Conservation (phyloP, 805 yeast genomes). For the Candida boidinii region DNA sequence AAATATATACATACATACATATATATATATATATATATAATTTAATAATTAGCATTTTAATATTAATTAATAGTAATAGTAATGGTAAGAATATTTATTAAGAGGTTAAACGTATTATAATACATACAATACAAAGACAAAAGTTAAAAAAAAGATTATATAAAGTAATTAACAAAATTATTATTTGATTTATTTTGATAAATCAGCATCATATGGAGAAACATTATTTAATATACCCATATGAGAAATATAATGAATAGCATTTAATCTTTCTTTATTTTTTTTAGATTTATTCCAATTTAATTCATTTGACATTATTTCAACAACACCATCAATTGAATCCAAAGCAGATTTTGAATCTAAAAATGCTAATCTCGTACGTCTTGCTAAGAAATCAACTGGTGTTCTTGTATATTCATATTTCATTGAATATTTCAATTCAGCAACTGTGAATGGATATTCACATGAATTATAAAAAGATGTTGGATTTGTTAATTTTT, state of each 20-base stretch:
- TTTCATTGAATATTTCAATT: conserved; percentile 69
- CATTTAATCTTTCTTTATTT: conserved; percentile 39
- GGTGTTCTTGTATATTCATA: conserved; percentile 87
- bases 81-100: too few species aligned
- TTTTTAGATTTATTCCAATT: conserved; percentile 62
- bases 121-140: neutral
- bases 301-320: conserved; percentile 73
- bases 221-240: conserved; percentile 38
- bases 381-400: conserved; percentile 82
- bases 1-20: too few species aligned
- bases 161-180: neutral
- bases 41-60: too few species aligned
- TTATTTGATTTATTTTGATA: neutral
- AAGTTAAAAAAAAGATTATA: too few species aligned
- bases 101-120: neutral
- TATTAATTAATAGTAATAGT: too few species aligned
- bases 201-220: conserved; percentile 13
- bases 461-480: conserved; percentile 44
- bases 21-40: too few species aligned
- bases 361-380: conserved; percentile 87
- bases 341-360: conserved; percentile 76
- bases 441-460: conserved; percentile 88
- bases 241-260: conserved; percentile 51
- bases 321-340: conserved; percentile 79
- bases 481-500: conserved; percentile 2